Percentiles rank a stretch among this genome's conserved stretches.
Evolutionary conservation across 768 basidiomycete species (phyloP).

Genomic region (Tylopilus cervinicoccineus): DNA sequence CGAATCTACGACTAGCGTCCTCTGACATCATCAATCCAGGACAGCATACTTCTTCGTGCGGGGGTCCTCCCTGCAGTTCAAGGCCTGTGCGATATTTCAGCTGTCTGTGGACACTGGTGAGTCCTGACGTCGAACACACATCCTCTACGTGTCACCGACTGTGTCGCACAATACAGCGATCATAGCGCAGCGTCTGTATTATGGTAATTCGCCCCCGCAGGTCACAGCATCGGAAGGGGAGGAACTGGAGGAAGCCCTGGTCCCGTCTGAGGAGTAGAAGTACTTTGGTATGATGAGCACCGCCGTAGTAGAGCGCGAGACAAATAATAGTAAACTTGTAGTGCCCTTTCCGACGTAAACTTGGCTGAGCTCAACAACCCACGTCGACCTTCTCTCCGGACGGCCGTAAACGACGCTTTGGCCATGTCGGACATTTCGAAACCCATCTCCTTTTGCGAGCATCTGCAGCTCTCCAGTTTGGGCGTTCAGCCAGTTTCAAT

Average conservation of each 20-base stretch:
- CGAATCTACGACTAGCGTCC: constrained; percentile 1
- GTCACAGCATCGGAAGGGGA: constrained; percentile 45
- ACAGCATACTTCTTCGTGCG: constrained; percentile 78
- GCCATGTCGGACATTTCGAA: constrained; percentile 40
- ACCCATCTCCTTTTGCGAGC: constrained; percentile 87
- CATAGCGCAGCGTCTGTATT: constrained; percentile 65
- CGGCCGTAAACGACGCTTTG: constrained; percentile 19
- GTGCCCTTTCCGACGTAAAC: constrained; percentile 13
- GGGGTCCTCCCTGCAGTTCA: constrained; percentile 73
- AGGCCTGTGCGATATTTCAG: constrained; percentile 80
- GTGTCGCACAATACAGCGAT: constrained; percentile 49
- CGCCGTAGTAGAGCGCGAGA: constrained; percentile 14
- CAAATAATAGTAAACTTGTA: constrained; percentile 32
- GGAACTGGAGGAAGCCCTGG: constrained; percentile 72
- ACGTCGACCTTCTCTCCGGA: constrained; percentile 16
- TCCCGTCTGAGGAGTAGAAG: constrained; percentile 55
- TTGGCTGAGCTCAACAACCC: constrained; percentile 20
- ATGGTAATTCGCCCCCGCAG: constrained; percentile 66
- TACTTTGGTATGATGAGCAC: constrained; percentile 1
- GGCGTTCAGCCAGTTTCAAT: constrained; percentile 97
- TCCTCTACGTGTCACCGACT: constrained; percentile 7
- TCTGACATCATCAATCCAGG: constrained; percentile 38
- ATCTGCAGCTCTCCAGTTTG: constrained; percentile 90
- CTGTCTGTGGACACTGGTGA: constrained; percentile 72
- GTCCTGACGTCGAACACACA: constrained; percentile 25